A percentile compares a stretch with the other conserved stretches of the same genome.
These are phyloP conservation scores for Citeromyces matritensis DNA, from an alignment of 805 yeast species.

Conservation along the genomic window DNA sequence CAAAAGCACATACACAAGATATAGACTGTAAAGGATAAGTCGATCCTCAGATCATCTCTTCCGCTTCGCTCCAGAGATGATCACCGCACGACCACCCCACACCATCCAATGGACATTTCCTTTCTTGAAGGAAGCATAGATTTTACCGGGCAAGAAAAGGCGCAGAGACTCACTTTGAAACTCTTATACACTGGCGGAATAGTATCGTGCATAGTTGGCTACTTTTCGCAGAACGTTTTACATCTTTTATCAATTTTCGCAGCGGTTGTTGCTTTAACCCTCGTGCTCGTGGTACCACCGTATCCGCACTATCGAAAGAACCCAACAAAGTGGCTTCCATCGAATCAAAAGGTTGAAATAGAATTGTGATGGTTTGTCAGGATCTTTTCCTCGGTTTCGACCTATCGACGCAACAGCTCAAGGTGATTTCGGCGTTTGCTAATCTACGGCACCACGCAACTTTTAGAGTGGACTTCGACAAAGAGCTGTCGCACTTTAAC, in stretches of 20 bases:
- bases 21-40: no score
- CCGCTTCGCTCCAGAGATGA: background rate
- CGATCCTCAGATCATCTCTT: no score
- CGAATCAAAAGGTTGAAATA: constrained; percentile 6
- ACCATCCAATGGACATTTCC: background rate
- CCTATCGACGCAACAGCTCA: constrained; percentile 80
- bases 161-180: constrained; percentile 14
- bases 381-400: constrained; percentile 58
- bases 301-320: constrained; percentile 39
- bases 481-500: constrained; percentile 41
- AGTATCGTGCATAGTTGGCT: constrained; percentile 31
- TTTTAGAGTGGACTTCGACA: constrained; percentile 60
- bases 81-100: no score
- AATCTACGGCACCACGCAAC: constrained; percentile 36
- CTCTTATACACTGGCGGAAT: constrained; percentile 16
- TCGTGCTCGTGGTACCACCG: constrained; percentile 34
- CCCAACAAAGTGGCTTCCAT: constrained; percentile 30
- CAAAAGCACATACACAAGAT: no score
- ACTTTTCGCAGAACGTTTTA: constrained; percentile 25
- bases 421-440: constrained; percentile 50
- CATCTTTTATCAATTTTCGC: constrained; percentile 22
- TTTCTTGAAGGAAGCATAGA: constrained; percentile 21
- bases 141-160: constrained; percentile 35
- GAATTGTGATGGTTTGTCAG: constrained; percentile 3
- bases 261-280: constrained; percentile 15